Percentiles rank a stretch among this genome's conserved stretches.
These are phyloP conservation scores for Haematococcus lacustris DNA, from an alignment of 139 green algal genomes.

Conservation along the genomic window DNA sequence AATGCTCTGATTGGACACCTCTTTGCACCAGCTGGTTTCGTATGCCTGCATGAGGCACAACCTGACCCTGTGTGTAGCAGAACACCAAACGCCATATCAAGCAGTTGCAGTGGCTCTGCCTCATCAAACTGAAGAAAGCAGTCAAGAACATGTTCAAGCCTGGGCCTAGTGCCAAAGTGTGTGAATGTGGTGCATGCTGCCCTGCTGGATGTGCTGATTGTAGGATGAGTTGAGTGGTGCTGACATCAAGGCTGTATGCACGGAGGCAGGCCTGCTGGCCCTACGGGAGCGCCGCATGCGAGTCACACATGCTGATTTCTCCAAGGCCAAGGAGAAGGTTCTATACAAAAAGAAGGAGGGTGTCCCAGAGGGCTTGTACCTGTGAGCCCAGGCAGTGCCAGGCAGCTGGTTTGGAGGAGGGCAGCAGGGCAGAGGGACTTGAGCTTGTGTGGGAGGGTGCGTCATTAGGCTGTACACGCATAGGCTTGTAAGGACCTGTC, in stretches of 20 bases:
- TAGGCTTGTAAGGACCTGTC: not conserved
- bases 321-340: slow-evolving; percentile 94
- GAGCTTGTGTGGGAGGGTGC: not conserved
- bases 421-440: not conserved
- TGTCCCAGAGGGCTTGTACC: slow-evolving; percentile 95
- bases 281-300: slow-evolving; percentile 94
- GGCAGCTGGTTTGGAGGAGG: not conserved
- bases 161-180: too few species aligned
- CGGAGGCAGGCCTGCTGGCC: slow-evolving; percentile 95
- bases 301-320: slow-evolving; percentile 83
- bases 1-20: too few species aligned
- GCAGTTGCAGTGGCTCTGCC: too few species aligned
- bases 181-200: too few species aligned
- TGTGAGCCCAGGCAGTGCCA: slow-evolving; percentile 47
- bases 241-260: slow-evolving; percentile 99
- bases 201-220: too few species aligned
- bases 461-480: not conserved
- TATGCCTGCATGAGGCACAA: too few species aligned
- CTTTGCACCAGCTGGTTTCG: too few species aligned
- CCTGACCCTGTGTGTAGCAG: too few species aligned
- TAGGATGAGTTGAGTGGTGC: slow-evolving; percentile 92
- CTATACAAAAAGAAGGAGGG: slow-evolving; percentile 99
- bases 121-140: too few species aligned
- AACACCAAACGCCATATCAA: too few species aligned
- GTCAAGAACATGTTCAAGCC: too few species aligned